Evolutionary conservation across 2,329 filamentous ascomycete species (phyloP), one percentile per base, ranked within the genome.

Genomic region (Gremmenia infestans): DNA sequence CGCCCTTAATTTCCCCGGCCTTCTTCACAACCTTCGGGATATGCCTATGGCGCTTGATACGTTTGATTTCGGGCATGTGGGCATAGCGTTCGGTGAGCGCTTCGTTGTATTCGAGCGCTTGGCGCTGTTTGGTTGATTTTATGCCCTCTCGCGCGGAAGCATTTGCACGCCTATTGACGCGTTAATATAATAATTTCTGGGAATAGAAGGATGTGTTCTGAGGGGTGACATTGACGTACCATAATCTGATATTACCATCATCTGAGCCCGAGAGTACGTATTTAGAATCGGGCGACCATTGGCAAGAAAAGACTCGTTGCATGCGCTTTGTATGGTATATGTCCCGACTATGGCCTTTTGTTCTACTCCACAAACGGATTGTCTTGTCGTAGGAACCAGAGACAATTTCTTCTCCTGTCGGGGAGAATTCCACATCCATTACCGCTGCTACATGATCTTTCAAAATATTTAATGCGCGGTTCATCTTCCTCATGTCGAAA

Each of bases 281-380:
- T 66, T 89, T 89, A 63, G 88, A 86, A 71, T 99, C 94, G 5
- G 91, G 89, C 0, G 91, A 94, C 80, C 89, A 97, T 59, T 82
- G 83, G 48, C 85, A 85, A 9, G 87, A 86, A 76, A 95, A 95
- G 54, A 97, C 91, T 64, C 93, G 83, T 76, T 97, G 93, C 93
- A 97, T 97, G 61, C 94, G 86, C 75, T 97, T 96, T 17, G 94
- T 97, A 76, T 97, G 92, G 74, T 97, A 99, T 49, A 97, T 85
- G 69, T 99, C 94, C 65, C 92, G 82, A 14, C 89, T 92, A 73
- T 94, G 90, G 23, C 93, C 93, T 59, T 86, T 78, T 62, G 86
- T 82, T 55, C 89, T 82, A 70, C 84, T 84, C 89, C 91, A 97
- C 50, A 97, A 76, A 50, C 94, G 85, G 52, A 99, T 79, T 4